Evolutionary conservation across 441 rosid species (phyloP), one percentile per base, ranked within the genome.

Genomic region (Euphorbia schlechtendalii): DNA sequence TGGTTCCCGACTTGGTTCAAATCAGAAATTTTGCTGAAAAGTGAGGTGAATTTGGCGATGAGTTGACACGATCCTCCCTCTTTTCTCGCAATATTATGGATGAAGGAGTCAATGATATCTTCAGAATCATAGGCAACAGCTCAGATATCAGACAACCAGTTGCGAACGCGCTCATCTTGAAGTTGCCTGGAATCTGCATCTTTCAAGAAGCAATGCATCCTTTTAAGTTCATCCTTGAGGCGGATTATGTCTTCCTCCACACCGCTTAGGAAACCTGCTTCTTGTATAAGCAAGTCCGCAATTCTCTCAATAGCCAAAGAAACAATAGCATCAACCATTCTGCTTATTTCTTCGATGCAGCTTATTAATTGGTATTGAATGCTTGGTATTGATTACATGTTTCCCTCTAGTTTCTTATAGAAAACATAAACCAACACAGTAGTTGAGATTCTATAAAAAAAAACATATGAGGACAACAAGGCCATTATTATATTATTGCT

Each of bases 301-400:
- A 69, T 45, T 55, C 61, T 64, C 24, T 64, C 63, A 12, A 63
- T 9, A 8, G 57, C 62, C 3, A 41, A 40, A 34, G 69, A 63
- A 49, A 68, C 72, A 28, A 64, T 21, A 18, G 66, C 55, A 55
- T 68, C 69, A 2, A 60, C 72, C 71, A 72, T 64, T 21, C 11
- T 13, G 18, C 5, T 28, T 11, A 8, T 46, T 38, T 40, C 15
- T 20, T n/a, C n/a, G n/a, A n/a, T n/a, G n/a, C n/a, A n/a, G n/a
- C n/a, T n/a, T n/a, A n/a, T n/a, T n/a, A n/a, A n/a, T n/a, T n/a
- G n/a, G n/a, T n/a, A n/a, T n/a, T n/a, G n/a, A n/a, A n/a, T 2
- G 36, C 3, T 32, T 32, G 36, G 36, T 32, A 32, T 32, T 32
- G 36, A 32, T 32, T 32, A 32, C 36, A 32, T 7, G 36, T 32